Evolutionary conservation across 768 basidiomycete species (phyloP), one percentile per base, ranked within the genome.

Genomic region (Naganishia onofrii): DNA sequence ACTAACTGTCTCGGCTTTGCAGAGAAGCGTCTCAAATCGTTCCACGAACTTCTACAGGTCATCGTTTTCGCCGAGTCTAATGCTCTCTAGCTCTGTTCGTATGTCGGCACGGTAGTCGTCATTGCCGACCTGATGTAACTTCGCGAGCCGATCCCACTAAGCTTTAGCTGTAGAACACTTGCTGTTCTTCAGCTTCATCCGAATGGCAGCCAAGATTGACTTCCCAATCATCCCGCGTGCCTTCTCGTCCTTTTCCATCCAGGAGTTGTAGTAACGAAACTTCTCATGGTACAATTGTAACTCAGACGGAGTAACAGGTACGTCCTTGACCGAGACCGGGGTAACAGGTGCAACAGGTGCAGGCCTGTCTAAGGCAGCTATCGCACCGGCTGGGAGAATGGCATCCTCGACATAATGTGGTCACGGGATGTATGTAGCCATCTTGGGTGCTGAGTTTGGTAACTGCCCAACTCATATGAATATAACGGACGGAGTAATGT

Each of bases 301-400:
- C 44, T 46, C 44, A 15, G 17, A 3, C 77, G 76, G 53, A 34
- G 17, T 10, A 48, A 55, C 51, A 36, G 34, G 34, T 32, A 28
- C 34, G 26, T 46, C 44, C 44, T 29, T 71, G 38, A 72, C 54
- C 70, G 38, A 17, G 13, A 46, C 44, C 13, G 44, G 44, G 7
- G 3, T 15, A 17, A 21, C 3, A 21, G 44, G 44, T 46, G 8
- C 17, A 15, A 21, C 15, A 6, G 44, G 44, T 46, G 44, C 44
- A 15, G 44, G 44, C 44, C 44, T 21, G 3, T 46, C 44, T 3
- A 46, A 3, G 15, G 44, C 44, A 17, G 44, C 44, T 15, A 46
- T 46, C 4, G 44, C 44, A 46, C 44, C 44, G 3, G 44, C 44
- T 5, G 44, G 4, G 3, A 46, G 15, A 17, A 46, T 46, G 44